Base-by-base conservation (phyloP, 768 basidiomycete species). In the Mycena leptocephala region DNA sequence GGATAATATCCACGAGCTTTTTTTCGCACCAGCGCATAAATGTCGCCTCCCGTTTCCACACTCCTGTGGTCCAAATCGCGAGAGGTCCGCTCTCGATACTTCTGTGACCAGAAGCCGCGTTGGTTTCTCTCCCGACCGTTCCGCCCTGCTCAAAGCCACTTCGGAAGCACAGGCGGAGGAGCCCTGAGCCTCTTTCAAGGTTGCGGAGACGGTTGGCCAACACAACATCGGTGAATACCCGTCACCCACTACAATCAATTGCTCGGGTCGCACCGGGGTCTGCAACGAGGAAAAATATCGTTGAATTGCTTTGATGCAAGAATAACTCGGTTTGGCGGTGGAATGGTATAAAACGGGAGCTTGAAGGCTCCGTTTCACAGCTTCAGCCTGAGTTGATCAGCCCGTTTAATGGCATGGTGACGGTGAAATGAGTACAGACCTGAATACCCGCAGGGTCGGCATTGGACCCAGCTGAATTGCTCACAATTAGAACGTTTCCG, bases 141-240 rank as follows among this genome's bases (percentile, higher is more conserved):
- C 80, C 83, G 32, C 78, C 77, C 39, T 82, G 82, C 71, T 83
- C 82, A 55, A 78, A 80, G n/a, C 79, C 82, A 59, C 73, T 81
- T 41, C 75, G 64, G 75, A 80, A 37, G 80, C 82, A 69, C 72
- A 82, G n/a, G 69, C 78, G 56, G 76, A 76, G 32, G 56, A 72
- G 10, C 10, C 73, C 68, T 43, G 72, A 75, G 72, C 72, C 55
- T 78, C 76, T 39, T 39, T 79, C 71, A 33, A 79, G 56, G 48
- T 61, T 71, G 48, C 83, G 83, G 87, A 97, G 93, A 41, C 96
- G 92, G 79, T 95, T 94, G 11, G 96, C 94, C 84, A 99, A 88
- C 66, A 99, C 90, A 22, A 97, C 86, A 82, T 99, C 98, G 0
- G 98, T 99, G 80, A 98, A 95, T 65, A 99, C 85, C 14, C 98